Evolutionary conservation across 164 flowering plant species (phyloP), one percentile per base, ranked within the genome.

Genomic region (Saururus chinensis): DNA sequence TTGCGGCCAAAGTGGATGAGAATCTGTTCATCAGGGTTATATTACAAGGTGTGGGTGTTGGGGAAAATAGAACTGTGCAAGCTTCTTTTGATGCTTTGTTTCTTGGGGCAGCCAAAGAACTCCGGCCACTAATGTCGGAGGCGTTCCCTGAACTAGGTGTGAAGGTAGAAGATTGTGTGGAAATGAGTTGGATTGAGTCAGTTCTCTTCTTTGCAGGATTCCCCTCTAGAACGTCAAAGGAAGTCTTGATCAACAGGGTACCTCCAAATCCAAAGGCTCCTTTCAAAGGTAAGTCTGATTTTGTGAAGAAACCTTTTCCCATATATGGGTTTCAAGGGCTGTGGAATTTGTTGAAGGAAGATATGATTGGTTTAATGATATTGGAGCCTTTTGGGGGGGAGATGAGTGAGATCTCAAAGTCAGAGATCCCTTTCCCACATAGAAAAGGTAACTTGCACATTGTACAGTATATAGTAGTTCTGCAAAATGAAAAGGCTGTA

Each of bases 381-480:
- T 37, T 68, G 60, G 75, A 73, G 54, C 69, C 72, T 24, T 66
- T 59, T 53, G 76, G 76, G 12, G 76, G 73, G 21, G 54, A n/a
- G 22, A 69, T 73, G 76, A 25, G 52, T 35, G 19, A 55, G 54
- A 40, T 69, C 25, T 30, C 73, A 40, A 66, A 59, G 30, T 51
- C 60, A 5, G 60, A 51, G 22, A 62, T 40, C 30, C 72, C 76
- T 4, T 69, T 69, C 20, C 76, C 73, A 7, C 76, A 73, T n/a
- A 61, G 73, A 48, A 24, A 41, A n/a, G 53, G 53, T 4, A 60
- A 41, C 12, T 51, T 60, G 21, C 41, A 41, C 30, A 60, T n/a
- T 16, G 66, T 73, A 0, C 64, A 69, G 48, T 60, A 73, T 51
- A 0, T 62, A 17, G 51, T 12, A 54, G 19, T 6, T 16, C 14